Evolutionary conservation across 257 asterid genomes (phyloP).

Genomic region (Orobanche coerulescens): DNA sequence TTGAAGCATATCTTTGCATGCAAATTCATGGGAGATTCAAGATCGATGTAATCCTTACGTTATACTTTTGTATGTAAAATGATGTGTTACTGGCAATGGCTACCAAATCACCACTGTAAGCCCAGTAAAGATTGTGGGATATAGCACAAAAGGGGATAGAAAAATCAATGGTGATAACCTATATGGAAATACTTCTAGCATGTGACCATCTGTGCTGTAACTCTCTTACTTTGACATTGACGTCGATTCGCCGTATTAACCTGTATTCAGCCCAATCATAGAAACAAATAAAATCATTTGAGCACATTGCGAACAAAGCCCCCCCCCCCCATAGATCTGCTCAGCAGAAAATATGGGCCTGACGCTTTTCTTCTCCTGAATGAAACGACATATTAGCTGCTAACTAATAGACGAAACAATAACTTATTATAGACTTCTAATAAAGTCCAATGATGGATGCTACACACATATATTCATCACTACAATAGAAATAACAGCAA

Average conservation of each 20-base stretch:
- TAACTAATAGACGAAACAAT: too few relatives aligned
- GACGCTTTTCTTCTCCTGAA: conserved; percentile 93
- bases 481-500: not conserved
- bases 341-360: conserved; percentile 97
- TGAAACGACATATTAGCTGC: conserved; percentile 20
- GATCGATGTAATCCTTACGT: conserved; percentile 32
- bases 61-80: conserved; percentile 73
- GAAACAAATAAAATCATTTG: too few relatives aligned
- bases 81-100: conserved; percentile 74
- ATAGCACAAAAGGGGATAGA: conserved; percentile 19
- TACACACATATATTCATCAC: not conserved
- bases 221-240: too few relatives aligned
- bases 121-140: conserved; percentile 89
- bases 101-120: conserved; percentile 86
- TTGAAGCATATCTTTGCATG: too few relatives aligned
- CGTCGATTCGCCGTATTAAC: too few relatives aligned
- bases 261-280: too few relatives aligned
- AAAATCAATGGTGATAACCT: conserved; percentile 6
- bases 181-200: conserved; percentile 17
- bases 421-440: too few relatives aligned
- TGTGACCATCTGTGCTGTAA: not conserved
- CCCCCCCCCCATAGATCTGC: conserved; percentile 83
- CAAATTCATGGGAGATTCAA: conserved; percentile 11
- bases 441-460: not conserved
- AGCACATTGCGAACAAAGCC: conserved; percentile 73